These are phyloP conservation scores for Polyporus arcularius DNA, from an alignment of 768 basidiomycete species.

Conservation along the genomic window DNA sequence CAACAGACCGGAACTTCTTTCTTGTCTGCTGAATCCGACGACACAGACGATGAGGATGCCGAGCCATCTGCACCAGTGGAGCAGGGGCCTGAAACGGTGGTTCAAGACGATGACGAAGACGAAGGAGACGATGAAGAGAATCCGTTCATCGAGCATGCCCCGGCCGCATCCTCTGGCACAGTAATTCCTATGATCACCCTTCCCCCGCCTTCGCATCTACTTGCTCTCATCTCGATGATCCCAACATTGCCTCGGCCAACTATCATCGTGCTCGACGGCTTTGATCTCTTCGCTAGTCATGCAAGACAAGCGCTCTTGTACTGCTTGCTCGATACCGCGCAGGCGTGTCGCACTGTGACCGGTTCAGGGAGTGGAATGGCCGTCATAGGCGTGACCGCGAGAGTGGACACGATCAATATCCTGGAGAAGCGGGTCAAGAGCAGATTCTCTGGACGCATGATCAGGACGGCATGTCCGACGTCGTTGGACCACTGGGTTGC, in stretches of 20 bases:
- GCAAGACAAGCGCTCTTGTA: conserved; percentile 92
- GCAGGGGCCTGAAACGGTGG: neutral
- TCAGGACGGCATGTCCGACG: conserved; percentile 69
- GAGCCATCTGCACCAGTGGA: conserved; percentile 9
- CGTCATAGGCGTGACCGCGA: conserved; percentile 83
- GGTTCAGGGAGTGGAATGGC: conserved; percentile 60
- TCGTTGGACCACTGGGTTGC: conserved; percentile 50
- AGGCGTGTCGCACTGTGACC: conserved; percentile 60
- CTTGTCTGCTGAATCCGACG: conserved; percentile 40
- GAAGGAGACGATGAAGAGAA: conserved; percentile 45
- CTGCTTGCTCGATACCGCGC: conserved; percentile 92
- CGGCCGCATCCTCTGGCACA: conserved; percentile 7
- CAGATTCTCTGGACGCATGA: conserved; percentile 90
- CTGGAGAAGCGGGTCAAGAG: conserved; percentile 98
- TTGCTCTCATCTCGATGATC: conserved; percentile 71
- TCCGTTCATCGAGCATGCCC: conserved; percentile 46
- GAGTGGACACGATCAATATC: conserved; percentile 84
- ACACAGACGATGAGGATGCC: conserved; percentile 37
- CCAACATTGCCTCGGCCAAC: conserved; percentile 81
- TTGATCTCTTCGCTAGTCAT: conserved; percentile 92
- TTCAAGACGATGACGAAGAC: conserved; percentile 14
- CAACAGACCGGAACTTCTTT: conserved; percentile 72
- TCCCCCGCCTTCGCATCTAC: conserved; percentile 70
- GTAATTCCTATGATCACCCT: conserved; percentile 36
- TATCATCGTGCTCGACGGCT: conserved; percentile 84